Evolutionary conservation across 1,284 basidiomycete genomes (phyloP).

Genomic region (Pseudozyma pruni): DNA sequence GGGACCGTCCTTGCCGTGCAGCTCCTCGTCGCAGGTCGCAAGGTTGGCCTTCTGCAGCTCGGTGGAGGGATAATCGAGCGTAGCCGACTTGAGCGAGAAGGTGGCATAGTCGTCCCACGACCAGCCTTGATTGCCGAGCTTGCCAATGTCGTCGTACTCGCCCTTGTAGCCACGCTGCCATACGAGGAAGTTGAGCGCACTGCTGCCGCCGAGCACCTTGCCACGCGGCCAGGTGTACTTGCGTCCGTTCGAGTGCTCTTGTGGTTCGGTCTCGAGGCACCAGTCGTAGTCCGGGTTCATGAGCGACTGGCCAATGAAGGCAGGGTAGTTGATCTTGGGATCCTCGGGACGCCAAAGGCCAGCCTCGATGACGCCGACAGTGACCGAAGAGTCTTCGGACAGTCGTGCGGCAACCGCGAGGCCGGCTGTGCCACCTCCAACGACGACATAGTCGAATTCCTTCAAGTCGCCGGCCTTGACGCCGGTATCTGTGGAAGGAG

Average conservation of each 20-base stretch:
- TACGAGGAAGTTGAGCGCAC: slow-evolving; percentile 70
- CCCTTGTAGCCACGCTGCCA: slow-evolving; percentile 54
- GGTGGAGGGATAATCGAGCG: slow-evolving; percentile 28
- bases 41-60: slow-evolving; percentile 50
- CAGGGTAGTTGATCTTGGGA: slow-evolving; percentile 52
- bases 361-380: slow-evolving; percentile 57
- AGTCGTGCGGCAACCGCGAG: slow-evolving; percentile 51
- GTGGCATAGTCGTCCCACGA: slow-evolving; percentile 49
- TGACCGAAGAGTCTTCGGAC: slow-evolving; percentile 47
- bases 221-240: slow-evolving; percentile 54
- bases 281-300: slow-evolving; percentile 58
- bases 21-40: slow-evolving; percentile 39
- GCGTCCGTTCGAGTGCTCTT: slow-evolving; percentile 46
- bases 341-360: slow-evolving; percentile 54
- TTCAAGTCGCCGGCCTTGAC: slow-evolving; percentile 40
- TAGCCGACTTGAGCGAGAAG: slow-evolving; percentile 39
- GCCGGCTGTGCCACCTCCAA: slow-evolving; percentile 57
- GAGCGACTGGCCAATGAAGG: slow-evolving; percentile 48
- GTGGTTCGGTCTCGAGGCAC: slow-evolving; percentile 44
- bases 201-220: slow-evolving; percentile 49
- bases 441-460: slow-evolving; percentile 56
- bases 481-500: slow-evolving; percentile 43
- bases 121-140: slow-evolving; percentile 54
- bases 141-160: slow-evolving; percentile 55
- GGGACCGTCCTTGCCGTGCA: slow-evolving; percentile 47